These are phyloP conservation scores for Pouteria glomerata DNA, from an alignment of 148 eudicot species.

Conservation along the genomic window DNA sequence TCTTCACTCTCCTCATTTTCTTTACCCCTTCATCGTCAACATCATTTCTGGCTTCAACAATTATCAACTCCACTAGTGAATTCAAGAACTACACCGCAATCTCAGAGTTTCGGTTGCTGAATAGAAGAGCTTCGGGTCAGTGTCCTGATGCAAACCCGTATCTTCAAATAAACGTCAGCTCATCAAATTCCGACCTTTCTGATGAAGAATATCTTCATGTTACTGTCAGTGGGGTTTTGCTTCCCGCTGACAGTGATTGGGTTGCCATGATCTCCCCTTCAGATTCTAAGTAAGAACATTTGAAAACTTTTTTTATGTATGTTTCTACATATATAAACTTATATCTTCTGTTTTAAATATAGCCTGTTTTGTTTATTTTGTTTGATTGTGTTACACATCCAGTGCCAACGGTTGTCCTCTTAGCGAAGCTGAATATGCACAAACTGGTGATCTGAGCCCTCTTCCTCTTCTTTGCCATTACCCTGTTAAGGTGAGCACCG, in stretches of 20 bases:
- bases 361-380: not conserved
- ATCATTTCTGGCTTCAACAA: slow-evolving; percentile 5
- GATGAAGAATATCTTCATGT: slow-evolving; percentile 57
- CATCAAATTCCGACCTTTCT: slow-evolving; percentile 24
- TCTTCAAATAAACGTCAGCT: slow-evolving; percentile 34
- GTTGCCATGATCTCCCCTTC: slow-evolving; percentile 84
- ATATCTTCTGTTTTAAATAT: not conserved
- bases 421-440: slow-evolving; percentile 34
- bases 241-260: slow-evolving; percentile 51
- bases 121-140: slow-evolving; percentile 29
- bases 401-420: slow-evolving; percentile 55
- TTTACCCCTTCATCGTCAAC: not conserved
- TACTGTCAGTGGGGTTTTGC: slow-evolving; percentile 48
- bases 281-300: slow-evolving; percentile 36
- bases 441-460: slow-evolving; percentile 70
- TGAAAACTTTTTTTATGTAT: not conserved
- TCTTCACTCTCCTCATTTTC: not conserved
- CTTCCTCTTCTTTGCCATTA: slow-evolving; percentile 94
- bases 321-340: not conserved
- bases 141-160: slow-evolving; percentile 47
- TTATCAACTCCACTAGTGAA: slow-evolving; percentile 8
- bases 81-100: slow-evolving; percentile 34
- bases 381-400: not conserved
- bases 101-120: slow-evolving; percentile 51
- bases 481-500: slow-evolving; percentile 66